Evolutionary conservation across 2,329 filamentous ascomycete genomes (phyloP), one percentile per base, ranked within the genome.

Genomic region (Calonectria ilicicola): DNA sequence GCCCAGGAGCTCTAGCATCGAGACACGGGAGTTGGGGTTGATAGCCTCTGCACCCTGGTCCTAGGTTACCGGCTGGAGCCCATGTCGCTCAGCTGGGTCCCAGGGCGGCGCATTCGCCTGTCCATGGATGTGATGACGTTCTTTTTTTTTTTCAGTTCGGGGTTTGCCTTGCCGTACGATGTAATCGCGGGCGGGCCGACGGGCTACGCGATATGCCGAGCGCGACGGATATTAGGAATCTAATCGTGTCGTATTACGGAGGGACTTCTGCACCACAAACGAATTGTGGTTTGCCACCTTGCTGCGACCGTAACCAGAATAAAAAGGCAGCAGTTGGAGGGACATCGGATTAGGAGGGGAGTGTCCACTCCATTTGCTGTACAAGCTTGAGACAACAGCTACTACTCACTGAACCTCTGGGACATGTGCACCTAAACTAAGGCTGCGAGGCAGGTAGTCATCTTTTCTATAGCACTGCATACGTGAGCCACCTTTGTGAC

Each of bases 31-130:
- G 42, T 67, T 67, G 56, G 15, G 40, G 42, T 58, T 72, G 56
- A 64, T 40, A 72, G 46, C 65, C 29, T 58, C 53, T 40, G 27
- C 46, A 62, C 42, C 65, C 58, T 72, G 53, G 65, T 42, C 68
- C 62, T 66, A 8, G 67, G 23, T 14, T 58, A 38, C 53, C 53
- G 53, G 15, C 32, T 58, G n/a, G 29, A 27, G 35, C 38, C 53
- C 53, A 60, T 60, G 53, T 40, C 53, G 21, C 53, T 23, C 21
- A 60, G 53, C 32, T 60, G 53, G 35, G 32, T 26, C 35, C 29
- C 19, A 29, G 14, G 53, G 53, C 53, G 53, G 53, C 53, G 32
- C 35, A 60, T 60, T 60, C 35, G 53, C 35, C 14, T 40, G 53
- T 21, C 53, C 21, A 26, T 26, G 53, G 53, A 26, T 40, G 7